Evolutionary conservation across 768 basidiomycete species (phyloP), one percentile per base, ranked within the genome.

Genomic region (Rhizopogon sp.): DNA sequence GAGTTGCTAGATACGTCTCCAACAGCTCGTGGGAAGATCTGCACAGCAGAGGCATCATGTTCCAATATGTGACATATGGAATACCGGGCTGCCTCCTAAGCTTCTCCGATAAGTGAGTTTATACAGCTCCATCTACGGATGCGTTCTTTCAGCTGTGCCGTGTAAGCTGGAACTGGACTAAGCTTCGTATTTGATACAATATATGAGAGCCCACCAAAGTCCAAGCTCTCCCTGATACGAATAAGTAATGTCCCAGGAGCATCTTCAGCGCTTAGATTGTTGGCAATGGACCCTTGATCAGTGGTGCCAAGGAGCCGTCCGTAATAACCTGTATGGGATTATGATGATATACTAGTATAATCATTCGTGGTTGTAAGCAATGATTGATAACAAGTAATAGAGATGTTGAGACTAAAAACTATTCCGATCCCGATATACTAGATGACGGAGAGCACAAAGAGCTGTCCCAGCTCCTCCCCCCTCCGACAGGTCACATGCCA

Each of bases 1-100:
- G 37, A 8, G n/a, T 56, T 60, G 88, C 92, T 70, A 80, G 77
- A 70, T 97, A 94, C 14, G 90, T 87, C 60, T 85, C 82, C 42
- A 86, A 70, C 2, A 93, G 70, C 66, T 95, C 93, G 56, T 79
- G 77, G 77, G 63, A 95, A 84, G 59, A 93, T 90, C 69, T 93
- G 90, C 8, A 85, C 80, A 29, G 93, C 92, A 29, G 91, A 93
- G 7, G 96, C 93, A 67, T 98, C 96, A 85, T 16, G 77, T 81
- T 55, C 94, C 91, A 3, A 97, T 88, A 71, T 98, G 96, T 11
- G 87, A 86, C 78, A 98, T 79, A 62, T 98, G 94, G 70, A 99
- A 94, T 17, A 97, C 91, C n/a, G 55, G 87, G 79, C 52, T 84
- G 81, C 58, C 93, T 77, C 13, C 83, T 77, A 0, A 90, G 95